Conservation (phyloP, 2,329 filamentous ascomycete genomes). For the Lecanoromycetidae sp. region DNA sequence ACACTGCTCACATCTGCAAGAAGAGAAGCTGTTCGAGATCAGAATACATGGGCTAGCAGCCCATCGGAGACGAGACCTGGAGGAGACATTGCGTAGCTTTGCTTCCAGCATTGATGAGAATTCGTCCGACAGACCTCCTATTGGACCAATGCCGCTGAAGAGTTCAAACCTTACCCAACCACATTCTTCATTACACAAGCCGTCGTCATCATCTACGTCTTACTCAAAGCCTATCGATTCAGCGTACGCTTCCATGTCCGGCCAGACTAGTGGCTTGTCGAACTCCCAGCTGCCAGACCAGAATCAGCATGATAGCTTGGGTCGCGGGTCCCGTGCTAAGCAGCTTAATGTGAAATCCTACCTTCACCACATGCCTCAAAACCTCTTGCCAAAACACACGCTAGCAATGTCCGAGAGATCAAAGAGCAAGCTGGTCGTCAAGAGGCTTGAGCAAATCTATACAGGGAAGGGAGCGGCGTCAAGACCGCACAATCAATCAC, state of each 20-base stretch:
- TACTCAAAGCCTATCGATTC: slow-evolving; percentile 38
- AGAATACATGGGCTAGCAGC: slow-evolving; percentile 62
- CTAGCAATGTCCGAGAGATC: slow-evolving; percentile 55
- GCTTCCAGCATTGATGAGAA: slow-evolving; percentile 29
- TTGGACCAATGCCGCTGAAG: background rate
- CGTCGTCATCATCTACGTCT: slow-evolving; percentile 57
- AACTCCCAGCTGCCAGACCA: slow-evolving; percentile 16
- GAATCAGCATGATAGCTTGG: slow-evolving; percentile 15
- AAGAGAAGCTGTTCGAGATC: slow-evolving; percentile 73
- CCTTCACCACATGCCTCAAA: slow-evolving; percentile 59
- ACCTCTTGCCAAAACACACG: slow-evolving; percentile 49
- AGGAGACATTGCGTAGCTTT: slow-evolving; percentile 55
- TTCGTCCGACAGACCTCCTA: background rate
- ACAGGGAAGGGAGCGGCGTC: slow-evolving; percentile 50
- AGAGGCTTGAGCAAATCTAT: slow-evolving; percentile 67
- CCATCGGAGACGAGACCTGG: slow-evolving; percentile 63
- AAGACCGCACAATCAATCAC: slow-evolving; percentile 36
- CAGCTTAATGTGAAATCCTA: slow-evolving; percentile 57
- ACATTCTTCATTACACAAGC: background rate
- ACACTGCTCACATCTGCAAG: slow-evolving; percentile 53
- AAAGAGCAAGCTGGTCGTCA: slow-evolving; percentile 65
- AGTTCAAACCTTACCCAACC: background rate
- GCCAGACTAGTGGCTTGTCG: slow-evolving; percentile 23
- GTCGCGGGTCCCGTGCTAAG: slow-evolving; percentile 21
- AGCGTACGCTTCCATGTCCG: slow-evolving; percentile 31